Conservation (phyloP, 345 rosid genomes). For the Alliaria petiolata region DNA sequence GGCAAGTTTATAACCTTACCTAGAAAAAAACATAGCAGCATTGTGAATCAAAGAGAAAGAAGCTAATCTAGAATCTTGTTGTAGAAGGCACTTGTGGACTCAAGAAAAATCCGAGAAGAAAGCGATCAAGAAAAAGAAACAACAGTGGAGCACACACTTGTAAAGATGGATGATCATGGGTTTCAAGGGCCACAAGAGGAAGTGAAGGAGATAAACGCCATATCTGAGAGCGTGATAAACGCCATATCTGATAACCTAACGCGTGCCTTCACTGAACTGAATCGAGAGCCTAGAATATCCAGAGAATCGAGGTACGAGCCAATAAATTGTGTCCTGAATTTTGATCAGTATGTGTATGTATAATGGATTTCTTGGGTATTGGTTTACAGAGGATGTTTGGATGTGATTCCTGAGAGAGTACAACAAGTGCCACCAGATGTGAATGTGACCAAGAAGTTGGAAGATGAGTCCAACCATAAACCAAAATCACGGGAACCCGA, state of each 20-base stretch:
- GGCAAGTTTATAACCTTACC: slow-evolving; percentile 15
- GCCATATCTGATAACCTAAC: not conserved
- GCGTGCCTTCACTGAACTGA: not conserved
- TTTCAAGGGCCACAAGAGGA: not conserved
- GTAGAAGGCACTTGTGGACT: not conserved
- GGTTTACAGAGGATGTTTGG: slow-evolving; percentile 14
- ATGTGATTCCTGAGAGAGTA: slow-evolving; percentile 12
- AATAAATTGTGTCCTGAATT: not conserved
- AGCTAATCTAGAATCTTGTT: not conserved
- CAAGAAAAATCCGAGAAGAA: not conserved
- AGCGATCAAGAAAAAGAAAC: not conserved
- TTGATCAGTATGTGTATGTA: not conserved
- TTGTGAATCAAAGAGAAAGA: too few species aligned
- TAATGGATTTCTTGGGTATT: not conserved
- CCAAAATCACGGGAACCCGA: not conserved
- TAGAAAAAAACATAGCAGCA: too few species aligned
- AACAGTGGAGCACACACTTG: not conserved
- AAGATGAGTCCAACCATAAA: not conserved
- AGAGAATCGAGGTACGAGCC: slow-evolving; percentile 19
- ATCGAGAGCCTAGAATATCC: not conserved
- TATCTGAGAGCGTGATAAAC: too few species aligned
- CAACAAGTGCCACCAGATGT: not conserved
- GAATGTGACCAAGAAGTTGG: not conserved
- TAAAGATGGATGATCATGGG: not conserved
- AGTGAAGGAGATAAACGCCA: slow-evolving; percentile 4